Conservation (phyloP, 2,329 filamentous ascomycete genomes). For the Xylariaceae sp. region DNA sequence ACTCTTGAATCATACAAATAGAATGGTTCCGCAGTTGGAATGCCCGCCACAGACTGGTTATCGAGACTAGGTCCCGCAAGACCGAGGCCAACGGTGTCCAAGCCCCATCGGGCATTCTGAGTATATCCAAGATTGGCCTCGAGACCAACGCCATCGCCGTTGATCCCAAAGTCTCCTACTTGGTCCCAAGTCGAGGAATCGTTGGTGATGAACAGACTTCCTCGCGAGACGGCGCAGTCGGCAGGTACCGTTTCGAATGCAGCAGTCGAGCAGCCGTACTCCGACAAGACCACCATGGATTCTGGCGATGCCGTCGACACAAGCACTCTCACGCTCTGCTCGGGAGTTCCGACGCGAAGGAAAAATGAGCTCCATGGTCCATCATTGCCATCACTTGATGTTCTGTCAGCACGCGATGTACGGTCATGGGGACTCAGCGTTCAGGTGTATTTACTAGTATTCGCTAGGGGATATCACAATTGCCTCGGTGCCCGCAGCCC, state of each 20-base stretch:
- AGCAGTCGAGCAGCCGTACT: slow-evolving; percentile 26
- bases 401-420: slow-evolving; percentile 11
- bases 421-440: not conserved
- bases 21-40: slow-evolving; percentile 30
- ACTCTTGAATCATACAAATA: slow-evolving; percentile 28
- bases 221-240: slow-evolving; percentile 32
- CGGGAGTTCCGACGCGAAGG: slow-evolving; percentile 32
- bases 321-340: slow-evolving; percentile 32
- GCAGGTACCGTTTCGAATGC: slow-evolving; percentile 28
- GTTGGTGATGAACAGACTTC: slow-evolving; percentile 30
- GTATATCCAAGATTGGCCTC: slow-evolving; percentile 34
- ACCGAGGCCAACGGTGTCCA: slow-evolving; percentile 27
- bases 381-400: slow-evolving; percentile 33
- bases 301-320: slow-evolving; percentile 35
- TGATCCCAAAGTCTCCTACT: slow-evolving; percentile 30
- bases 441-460: slow-evolving; percentile 24
- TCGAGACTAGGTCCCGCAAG: slow-evolving; percentile 27
- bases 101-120: slow-evolving; percentile 22
- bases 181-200: slow-evolving; percentile 32
- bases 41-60: slow-evolving; percentile 29
- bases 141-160: slow-evolving; percentile 31
- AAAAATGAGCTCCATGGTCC: slow-evolving; percentile 37
- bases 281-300: slow-evolving; percentile 29
- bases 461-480: slow-evolving; percentile 31
- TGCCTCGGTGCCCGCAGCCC: slow-evolving; percentile 8